Conservation (phyloP, 352 stramenopile species). For the Aphanomyces invadans region DNA sequence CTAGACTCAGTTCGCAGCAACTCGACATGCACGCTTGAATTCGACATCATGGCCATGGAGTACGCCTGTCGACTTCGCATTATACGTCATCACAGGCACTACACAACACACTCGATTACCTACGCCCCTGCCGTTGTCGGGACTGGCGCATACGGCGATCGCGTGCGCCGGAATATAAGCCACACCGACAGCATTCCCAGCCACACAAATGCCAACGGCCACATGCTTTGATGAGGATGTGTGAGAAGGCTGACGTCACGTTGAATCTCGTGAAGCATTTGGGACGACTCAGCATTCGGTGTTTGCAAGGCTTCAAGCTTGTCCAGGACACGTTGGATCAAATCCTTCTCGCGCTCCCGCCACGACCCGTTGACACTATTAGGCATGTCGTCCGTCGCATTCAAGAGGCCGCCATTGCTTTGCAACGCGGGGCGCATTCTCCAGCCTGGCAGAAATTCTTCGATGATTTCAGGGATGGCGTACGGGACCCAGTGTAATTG, state of each 20-base stretch:
- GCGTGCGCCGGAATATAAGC: neutral
- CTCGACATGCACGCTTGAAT: too few species aligned
- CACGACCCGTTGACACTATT: neutral
- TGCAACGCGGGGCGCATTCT: too few species aligned
- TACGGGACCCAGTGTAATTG: slow-evolving; percentile 70
- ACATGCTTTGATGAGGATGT: neutral
- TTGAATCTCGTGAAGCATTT: neutral
- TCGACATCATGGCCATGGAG: too few species aligned
- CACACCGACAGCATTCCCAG: neutral
- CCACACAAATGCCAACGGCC: neutral
- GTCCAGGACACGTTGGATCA: neutral
- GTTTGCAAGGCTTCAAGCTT: neutral
- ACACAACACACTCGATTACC: too few species aligned
- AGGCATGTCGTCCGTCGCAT: too few species aligned
- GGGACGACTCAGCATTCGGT: neutral
- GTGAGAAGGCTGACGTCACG: neutral
- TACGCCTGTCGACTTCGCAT: too few species aligned
- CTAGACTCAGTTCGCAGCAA: too few species aligned
- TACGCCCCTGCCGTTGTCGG: neutral
- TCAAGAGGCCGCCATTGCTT: too few species aligned
- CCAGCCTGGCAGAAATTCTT: slow-evolving; percentile 33
- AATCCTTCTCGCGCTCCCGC: neutral
- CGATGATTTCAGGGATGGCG: slow-evolving; percentile 42
- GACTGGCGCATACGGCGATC: neutral
- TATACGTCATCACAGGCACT: too few species aligned